These are phyloP conservation scores for Monilinia fructicola DNA, from an alignment of 2,329 filamentous ascomycete genomes.

Conservation along the genomic window DNA sequence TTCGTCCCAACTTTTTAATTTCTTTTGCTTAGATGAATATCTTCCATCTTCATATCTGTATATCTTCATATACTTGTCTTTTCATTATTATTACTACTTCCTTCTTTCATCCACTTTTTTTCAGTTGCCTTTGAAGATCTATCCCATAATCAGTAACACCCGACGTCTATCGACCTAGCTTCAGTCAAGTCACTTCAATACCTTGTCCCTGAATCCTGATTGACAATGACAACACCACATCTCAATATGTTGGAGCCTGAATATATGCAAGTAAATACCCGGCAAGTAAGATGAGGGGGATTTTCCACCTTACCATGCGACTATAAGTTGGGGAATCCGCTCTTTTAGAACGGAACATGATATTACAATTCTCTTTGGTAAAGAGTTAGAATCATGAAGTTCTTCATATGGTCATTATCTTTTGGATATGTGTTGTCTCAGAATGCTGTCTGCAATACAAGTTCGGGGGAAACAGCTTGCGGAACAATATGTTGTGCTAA, in stretches of 20 bases:
- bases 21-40: too few species aligned
- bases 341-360: background rate
- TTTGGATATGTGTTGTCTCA: background rate
- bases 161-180: background rate
- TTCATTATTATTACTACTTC: too few species aligned
- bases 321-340: background rate
- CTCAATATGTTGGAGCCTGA: background rate
- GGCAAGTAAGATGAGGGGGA: constrained; percentile 4
- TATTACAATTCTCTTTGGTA: background rate
- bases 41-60: too few species aligned
- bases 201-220: background rate
- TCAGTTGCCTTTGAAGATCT: too few species aligned
- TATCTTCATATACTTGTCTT: too few species aligned
- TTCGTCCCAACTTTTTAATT: too few species aligned
- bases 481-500: constrained; percentile 3
- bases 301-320: background rate
- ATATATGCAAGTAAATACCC: constrained; percentile 4
- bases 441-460: background rate
- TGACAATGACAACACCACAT: background rate
- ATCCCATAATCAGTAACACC: too few species aligned
- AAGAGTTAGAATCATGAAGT: constrained; percentile 12
- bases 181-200: constrained; percentile 4
- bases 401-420: constrained; percentile 13
- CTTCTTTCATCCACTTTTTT: too few species aligned
- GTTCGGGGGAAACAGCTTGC: background rate